phyloP scores from a whole-genome alignment of 148 eudicot species.

The Vaccinium macrocarpon region DNA sequence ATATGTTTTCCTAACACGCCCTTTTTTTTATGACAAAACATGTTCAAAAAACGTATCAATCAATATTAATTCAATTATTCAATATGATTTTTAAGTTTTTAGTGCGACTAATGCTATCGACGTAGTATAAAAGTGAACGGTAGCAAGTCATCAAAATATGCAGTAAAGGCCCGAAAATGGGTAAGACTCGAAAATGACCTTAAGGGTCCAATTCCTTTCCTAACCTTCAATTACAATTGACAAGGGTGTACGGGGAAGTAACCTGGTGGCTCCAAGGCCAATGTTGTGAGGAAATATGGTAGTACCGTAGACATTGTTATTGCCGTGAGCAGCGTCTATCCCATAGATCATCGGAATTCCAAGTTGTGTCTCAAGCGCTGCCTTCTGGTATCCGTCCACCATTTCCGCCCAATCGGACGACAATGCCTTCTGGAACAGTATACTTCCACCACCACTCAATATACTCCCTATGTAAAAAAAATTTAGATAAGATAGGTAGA shows the following conservation, averaged over 20 bases:
- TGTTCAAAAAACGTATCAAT: too few relatives aligned
- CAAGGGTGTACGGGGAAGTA: neutral
- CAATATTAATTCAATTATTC: too few relatives aligned
- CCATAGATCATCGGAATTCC: slow-evolving; percentile 89
- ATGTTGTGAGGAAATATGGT: slow-evolving; percentile 92
- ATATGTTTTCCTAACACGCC: too few relatives aligned
- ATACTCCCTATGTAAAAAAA: slow-evolving; percentile 56
- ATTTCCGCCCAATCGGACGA: slow-evolving; percentile 87
- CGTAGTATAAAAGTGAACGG: too few relatives aligned
- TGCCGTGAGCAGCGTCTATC: slow-evolving; percentile 87
- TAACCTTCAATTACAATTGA: neutral
- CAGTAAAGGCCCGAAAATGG: too few relatives aligned
- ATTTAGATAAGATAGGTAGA: neutral
- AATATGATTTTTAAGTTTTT: too few relatives aligned
- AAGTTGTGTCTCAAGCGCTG: slow-evolving; percentile 62
- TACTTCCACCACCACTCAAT: slow-evolving; percentile 69
- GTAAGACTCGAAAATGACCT: too few relatives aligned
- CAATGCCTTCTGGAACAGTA: slow-evolving; percentile 50
- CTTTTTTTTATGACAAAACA: too few relatives aligned
- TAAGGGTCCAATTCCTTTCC: neutral
- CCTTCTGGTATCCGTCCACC: slow-evolving; percentile 73
- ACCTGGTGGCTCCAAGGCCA: slow-evolving; percentile 97
- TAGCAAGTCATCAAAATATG: too few relatives aligned
- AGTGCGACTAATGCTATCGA: too few relatives aligned
- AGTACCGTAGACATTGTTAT: slow-evolving; percentile 77